Percentiles rank a stretch among this genome's conserved stretches.
These are phyloP conservation scores for Raffaelea deltoideospora DNA, from an alignment of 2,329 filamentous ascomycete genomes.

Conservation along the genomic window DNA sequence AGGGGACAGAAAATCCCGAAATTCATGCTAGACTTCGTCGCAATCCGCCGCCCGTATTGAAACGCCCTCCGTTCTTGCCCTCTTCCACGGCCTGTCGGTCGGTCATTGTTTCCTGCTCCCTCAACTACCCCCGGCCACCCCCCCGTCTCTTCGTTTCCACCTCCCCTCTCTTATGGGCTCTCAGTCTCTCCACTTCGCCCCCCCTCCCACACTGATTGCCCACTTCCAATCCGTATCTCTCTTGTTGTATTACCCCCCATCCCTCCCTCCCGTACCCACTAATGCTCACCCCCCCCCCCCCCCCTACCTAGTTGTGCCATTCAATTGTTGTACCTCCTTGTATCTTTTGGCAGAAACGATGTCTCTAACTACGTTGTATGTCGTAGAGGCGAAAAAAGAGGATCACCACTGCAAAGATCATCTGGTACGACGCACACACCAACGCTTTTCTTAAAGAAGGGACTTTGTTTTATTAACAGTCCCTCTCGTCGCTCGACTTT, in stretches of 20 bases:
- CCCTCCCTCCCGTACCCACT: not conserved
- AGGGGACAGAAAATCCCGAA: too few relatives aligned
- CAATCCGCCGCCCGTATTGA: too few relatives aligned
- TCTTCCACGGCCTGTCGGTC: too few relatives aligned
- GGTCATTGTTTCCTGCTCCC: not conserved
- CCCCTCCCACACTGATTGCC: slow-evolving; percentile 1
- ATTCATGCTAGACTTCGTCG: too few relatives aligned
- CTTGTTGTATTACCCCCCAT: not conserved
- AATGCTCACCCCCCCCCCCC: slow-evolving; percentile 1
- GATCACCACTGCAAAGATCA: too few relatives aligned
- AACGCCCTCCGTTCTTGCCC: too few relatives aligned
- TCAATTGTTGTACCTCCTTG: slow-evolving; percentile 9
- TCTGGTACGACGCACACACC: slow-evolving; percentile 6
- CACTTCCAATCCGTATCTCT: too few relatives aligned
- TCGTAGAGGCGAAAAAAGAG: slow-evolving; percentile 3
- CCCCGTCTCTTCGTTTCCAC: not conserved
- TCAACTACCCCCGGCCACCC: not conserved
- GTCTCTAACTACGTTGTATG: too few relatives aligned
- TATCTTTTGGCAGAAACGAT: slow-evolving; percentile 6
- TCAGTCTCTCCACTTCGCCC: slow-evolving; percentile 2
- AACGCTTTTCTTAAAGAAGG: not conserved
- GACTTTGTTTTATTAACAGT: slow-evolving; percentile 5
- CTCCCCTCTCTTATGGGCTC: not conserved
- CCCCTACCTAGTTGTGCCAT: slow-evolving; percentile 4
- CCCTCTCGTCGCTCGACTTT: slow-evolving; percentile 7